Evolutionary conservation across 768 basidiomycete species (phyloP).

Genomic region (Pulveroboletus sp.): DNA sequence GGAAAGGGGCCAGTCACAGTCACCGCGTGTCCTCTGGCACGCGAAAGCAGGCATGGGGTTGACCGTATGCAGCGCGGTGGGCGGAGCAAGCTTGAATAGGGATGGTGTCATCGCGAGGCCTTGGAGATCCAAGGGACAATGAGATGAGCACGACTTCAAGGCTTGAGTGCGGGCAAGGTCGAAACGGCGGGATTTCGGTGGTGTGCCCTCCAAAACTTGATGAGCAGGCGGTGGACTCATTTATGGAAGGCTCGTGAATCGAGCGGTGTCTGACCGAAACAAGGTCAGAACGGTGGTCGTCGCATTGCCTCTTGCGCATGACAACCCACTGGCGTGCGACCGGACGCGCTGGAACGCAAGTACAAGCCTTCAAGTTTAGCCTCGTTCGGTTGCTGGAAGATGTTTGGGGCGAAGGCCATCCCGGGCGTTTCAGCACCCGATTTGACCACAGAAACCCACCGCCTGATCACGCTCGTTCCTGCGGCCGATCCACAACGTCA

Average conservation of each 20-base stretch:
- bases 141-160: no score
- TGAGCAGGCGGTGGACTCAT: no score
- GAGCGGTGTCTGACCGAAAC: no score
- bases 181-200: no score
- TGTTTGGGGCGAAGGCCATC: no score
- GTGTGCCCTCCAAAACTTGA: no score
- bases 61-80: neutral
- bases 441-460: no score
- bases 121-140: neutral
- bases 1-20: conserved; percentile 22
- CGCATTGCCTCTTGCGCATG: neutral
- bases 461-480: no score
- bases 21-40: conserved; percentile 13
- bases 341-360: neutral
- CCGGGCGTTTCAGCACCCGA: neutral
- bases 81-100: neutral
- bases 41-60: conserved; percentile 7
- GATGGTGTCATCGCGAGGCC: neutral
- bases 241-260: no score
- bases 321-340: neutral
- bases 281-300: no score
- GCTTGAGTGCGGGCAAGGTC: no score
- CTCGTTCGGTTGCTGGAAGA: neutral
- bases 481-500: no score
- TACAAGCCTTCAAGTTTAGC: neutral